Evolutionary conservation across 768 basidiomycete species (phyloP).

Genomic region (Tylopilus felleus): DNA sequence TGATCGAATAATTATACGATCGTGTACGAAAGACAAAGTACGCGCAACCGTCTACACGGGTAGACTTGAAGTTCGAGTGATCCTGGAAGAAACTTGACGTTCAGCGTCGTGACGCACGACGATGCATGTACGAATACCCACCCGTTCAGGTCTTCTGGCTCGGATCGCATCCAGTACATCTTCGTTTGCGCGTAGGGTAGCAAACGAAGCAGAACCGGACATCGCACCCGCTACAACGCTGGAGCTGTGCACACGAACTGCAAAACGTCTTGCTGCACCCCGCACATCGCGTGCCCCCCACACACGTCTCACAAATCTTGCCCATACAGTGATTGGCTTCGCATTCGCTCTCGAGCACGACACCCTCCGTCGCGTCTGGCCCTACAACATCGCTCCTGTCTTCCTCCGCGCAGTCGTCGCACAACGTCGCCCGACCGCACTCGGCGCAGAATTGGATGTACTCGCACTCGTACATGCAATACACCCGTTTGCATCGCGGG

Average conservation of each 20-base stretch:
- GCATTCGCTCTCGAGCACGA: constrained; percentile 7
- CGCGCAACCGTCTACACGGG: background rate
- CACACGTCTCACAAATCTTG: constrained; percentile 13
- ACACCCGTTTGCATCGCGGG: constrained; percentile 16
- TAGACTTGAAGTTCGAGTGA: too few relatives aligned
- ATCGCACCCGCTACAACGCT: constrained; percentile 5
- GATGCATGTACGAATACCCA: background rate
- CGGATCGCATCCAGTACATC: constrained; percentile 1
- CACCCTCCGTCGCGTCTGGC: constrained; percentile 8
- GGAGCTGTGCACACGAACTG: constrained; percentile 8
- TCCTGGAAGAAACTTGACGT: background rate
- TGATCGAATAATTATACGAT: background rate
- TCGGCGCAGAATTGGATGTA: constrained; percentile 23
- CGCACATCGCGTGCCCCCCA: constrained; percentile 7
- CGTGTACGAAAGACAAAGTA: background rate
- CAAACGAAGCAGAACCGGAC: constrained; percentile 9
- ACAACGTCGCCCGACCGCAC: constrained; percentile 19
- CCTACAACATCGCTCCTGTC: constrained; percentile 4
- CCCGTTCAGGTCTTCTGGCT: background rate
- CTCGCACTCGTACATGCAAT: constrained; percentile 19
- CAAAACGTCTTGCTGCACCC: constrained; percentile 14
- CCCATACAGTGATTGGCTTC: background rate
- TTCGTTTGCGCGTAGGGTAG: background rate
- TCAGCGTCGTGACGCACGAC: background rate
- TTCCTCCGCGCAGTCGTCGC: constrained; percentile 27